These are phyloP conservation scores for Aspergillus caelatus DNA, from an alignment of 2,329 filamentous ascomycete genomes.

Conservation along the genomic window DNA sequence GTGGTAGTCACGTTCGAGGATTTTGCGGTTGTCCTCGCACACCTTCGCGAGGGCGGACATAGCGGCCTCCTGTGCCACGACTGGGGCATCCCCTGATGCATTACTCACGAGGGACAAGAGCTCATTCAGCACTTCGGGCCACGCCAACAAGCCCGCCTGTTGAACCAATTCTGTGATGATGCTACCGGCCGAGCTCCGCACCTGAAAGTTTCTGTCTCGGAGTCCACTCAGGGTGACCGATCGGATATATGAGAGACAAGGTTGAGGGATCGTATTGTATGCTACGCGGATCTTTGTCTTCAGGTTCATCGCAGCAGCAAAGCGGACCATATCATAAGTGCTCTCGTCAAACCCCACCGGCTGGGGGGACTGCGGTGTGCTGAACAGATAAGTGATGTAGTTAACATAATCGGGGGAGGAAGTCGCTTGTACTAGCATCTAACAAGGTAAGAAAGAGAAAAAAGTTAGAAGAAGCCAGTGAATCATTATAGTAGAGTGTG, in stretches of 20 bases:
- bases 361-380: slow-evolving; percentile 64
- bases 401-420: slow-evolving; percentile 92
- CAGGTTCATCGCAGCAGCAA: slow-evolving; percentile 88
- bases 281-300: slow-evolving; percentile 86
- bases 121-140: slow-evolving; percentile 87
- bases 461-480: slow-evolving; percentile 13
- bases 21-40: slow-evolving; percentile 90
- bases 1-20: slow-evolving; percentile 83
- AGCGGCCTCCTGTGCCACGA: slow-evolving; percentile 83
- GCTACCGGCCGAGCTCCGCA: slow-evolving; percentile 86
- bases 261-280: slow-evolving; percentile 74
- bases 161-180: slow-evolving; percentile 91
- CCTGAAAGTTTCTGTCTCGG: slow-evolving; percentile 78
- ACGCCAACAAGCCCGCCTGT: slow-evolving; percentile 81
- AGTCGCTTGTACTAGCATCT: slow-evolving; percentile 95
- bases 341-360: slow-evolving; percentile 57
- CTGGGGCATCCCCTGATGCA: slow-evolving; percentile 65
- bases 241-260: slow-evolving; percentile 76
- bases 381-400: slow-evolving; percentile 91
- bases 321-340: slow-evolving; percentile 76
- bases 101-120: slow-evolving; percentile 79
- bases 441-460: neutral
- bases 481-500: slow-evolving; percentile 15
- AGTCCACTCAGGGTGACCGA: slow-evolving; percentile 76
- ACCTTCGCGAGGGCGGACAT: slow-evolving; percentile 94